phyloP scores from a whole-genome alignment of 768 basidiomycete genomes.

The Termitomyces sp. region DNA sequence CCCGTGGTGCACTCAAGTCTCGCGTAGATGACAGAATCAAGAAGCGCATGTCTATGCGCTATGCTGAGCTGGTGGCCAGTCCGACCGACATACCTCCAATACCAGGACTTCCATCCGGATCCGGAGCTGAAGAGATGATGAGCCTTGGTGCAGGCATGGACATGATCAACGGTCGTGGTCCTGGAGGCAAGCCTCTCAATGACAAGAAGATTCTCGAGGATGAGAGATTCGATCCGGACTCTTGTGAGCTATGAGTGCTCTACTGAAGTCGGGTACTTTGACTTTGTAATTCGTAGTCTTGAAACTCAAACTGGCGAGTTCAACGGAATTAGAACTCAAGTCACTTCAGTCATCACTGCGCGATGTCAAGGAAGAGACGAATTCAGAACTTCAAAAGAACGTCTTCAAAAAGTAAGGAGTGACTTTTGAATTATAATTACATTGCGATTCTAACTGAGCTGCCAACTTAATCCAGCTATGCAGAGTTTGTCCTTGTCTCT shows the following conservation, averaged over 20 bases:
- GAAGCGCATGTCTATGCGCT: slow-evolving; percentile 94
- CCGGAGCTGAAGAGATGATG: slow-evolving; percentile 26
- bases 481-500: slow-evolving; percentile 93
- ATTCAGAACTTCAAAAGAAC: slow-evolving; percentile 79
- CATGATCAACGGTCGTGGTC: slow-evolving; percentile 36
- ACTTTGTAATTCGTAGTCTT: slow-evolving; percentile 42
- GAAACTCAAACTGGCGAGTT: slow-evolving; percentile 85
- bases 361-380: slow-evolving; percentile 64
- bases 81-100: slow-evolving; percentile 62
- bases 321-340: slow-evolving; percentile 76
- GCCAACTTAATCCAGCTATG: slow-evolving; percentile 57
- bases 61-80: slow-evolving; percentile 72
- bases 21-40: slow-evolving; percentile 87
- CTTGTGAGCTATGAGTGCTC: slow-evolving; percentile 52
- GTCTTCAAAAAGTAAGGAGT: slow-evolving; percentile 84
- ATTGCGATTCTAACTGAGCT: slow-evolving; percentile 1
- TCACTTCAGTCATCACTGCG: slow-evolving; percentile 73
- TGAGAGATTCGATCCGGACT: slow-evolving; percentile 83
- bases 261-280: slow-evolving; percentile 8
- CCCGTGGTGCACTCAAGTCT: slow-evolving; percentile 45
- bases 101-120: slow-evolving; percentile 47
- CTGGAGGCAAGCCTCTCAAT: slow-evolving; percentile 40
- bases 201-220: slow-evolving; percentile 66
- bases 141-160: slow-evolving; percentile 14
- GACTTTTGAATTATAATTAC: background rate